Conservation (phyloP, 2,329 filamentous ascomycete genomes). For the Trichoderma afroharzianum region DNA sequence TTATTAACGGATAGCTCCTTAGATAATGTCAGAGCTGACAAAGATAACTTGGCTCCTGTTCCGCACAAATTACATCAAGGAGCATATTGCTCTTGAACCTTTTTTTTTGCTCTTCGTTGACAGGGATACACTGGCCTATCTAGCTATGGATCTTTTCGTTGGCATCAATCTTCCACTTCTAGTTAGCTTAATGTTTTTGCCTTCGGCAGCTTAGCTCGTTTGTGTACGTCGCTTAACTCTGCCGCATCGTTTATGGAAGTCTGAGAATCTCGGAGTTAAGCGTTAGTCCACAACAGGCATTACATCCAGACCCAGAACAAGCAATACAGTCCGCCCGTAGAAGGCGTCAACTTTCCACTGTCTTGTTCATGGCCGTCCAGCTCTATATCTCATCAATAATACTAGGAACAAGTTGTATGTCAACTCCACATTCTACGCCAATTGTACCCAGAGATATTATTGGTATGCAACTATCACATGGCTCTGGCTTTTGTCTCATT, state of each 20-base stretch:
- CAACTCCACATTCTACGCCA: not conserved
- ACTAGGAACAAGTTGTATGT: not conserved
- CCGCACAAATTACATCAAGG: not conserved
- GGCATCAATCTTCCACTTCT: not conserved
- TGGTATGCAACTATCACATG: not conserved
- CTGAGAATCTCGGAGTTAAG: not conserved
- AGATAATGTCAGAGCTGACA: not conserved
- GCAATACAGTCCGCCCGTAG: not conserved
- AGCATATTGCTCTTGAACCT: not conserved
- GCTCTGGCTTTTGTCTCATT: not conserved
- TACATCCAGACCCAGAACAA: not conserved
- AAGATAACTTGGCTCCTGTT: not conserved
- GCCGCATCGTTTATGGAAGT: not conserved
- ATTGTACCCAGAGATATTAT: not conserved
- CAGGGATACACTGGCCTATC: not conserved
- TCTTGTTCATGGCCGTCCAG: not conserved
- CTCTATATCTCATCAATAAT: not conserved
- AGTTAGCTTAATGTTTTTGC: not conserved
- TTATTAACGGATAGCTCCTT: not conserved
- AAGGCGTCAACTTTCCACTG: not conserved
- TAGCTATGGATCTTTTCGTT: not conserved
- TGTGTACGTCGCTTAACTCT: not conserved
- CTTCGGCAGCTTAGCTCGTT: not conserved
- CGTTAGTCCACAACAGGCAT: not conserved
- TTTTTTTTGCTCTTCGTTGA: not conserved